These are phyloP conservation scores for Flueggea neowawraea DNA, from an alignment of 441 rosid genomes.

Conservation along the genomic window DNA sequence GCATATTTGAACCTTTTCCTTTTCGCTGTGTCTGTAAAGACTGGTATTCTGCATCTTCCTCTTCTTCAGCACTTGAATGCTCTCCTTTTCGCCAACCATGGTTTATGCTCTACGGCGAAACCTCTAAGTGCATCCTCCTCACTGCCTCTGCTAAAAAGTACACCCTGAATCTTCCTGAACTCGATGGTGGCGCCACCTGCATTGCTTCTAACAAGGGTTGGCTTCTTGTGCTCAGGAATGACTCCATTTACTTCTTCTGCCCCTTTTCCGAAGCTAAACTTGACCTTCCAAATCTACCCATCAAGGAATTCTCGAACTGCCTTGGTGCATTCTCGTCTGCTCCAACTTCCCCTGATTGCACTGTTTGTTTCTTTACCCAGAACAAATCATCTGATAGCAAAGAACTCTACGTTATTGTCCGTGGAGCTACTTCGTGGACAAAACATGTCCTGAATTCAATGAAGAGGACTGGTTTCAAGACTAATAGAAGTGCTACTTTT, in stretches of 20 bases:
- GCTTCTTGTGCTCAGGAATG: conserved; percentile 15
- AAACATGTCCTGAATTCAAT: not conserved
- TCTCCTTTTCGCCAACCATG: conserved; percentile 8
- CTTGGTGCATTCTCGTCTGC: conserved; percentile 21
- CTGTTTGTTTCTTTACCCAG: conserved; percentile 6
- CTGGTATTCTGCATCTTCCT: conserved; percentile 18
- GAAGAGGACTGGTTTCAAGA: not conserved
- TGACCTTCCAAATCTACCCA: conserved; percentile 20
- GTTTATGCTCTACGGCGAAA: conserved; percentile 21
- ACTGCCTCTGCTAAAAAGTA: conserved; percentile 4
- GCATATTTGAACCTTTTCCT: conserved; percentile 16
- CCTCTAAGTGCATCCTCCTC: conserved; percentile 8
- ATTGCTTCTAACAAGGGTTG: conserved; percentile 26
- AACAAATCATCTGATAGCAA: not conserved
- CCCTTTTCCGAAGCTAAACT: conserved; percentile 25
- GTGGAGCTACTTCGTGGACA: conserved; percentile 16
- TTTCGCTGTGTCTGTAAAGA: conserved; percentile 22
- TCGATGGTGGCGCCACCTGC: conserved; percentile 28
- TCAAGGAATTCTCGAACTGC: not conserved
- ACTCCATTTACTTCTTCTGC: conserved; percentile 26
- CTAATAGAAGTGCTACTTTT: conserved; percentile 4
- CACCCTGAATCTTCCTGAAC: conserved; percentile 7
- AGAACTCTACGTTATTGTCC: conserved; percentile 7
- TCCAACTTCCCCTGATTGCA: conserved; percentile 24
- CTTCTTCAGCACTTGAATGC: conserved; percentile 19